Conservation (phyloP, 495 filamentous ascomycete genomes). For the Penicillium goetzii region DNA sequence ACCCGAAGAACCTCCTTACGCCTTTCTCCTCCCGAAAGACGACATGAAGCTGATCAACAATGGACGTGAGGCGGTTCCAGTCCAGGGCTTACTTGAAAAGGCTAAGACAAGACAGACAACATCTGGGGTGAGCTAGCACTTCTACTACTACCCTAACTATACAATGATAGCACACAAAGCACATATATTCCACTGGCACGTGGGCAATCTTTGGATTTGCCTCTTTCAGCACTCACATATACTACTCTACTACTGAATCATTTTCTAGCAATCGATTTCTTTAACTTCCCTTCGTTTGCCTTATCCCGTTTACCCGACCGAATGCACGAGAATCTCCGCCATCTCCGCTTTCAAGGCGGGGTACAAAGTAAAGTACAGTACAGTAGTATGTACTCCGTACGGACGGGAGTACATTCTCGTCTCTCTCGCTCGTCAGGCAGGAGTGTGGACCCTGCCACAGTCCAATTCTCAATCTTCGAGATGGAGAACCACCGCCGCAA, state of each 20-base stretch:
- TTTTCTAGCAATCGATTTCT: not conserved
- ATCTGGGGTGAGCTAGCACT: too few relatives aligned
- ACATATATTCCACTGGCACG: not conserved
- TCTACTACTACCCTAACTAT: too few relatives aligned
- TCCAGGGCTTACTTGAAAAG: not conserved
- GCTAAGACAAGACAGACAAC: not conserved
- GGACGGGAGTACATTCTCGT: not conserved
- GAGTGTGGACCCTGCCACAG: not conserved
- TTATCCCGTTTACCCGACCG: slow-evolving; percentile 8
- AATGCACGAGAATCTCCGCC: slow-evolving; percentile 26
- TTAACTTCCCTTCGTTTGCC: not conserved
- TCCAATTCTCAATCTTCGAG: slow-evolving; percentile 5
- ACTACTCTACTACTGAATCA: not conserved
- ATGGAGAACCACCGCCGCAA: not conserved
- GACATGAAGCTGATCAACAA: not conserved
- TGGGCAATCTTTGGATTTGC: not conserved
- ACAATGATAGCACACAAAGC: too few relatives aligned
- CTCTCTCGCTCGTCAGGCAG: not conserved
- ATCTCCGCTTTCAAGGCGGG: slow-evolving; percentile 32
- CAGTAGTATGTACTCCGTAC: not conserved
- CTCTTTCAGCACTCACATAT: too few relatives aligned
- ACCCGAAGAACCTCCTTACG: not conserved
- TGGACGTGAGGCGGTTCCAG: not conserved
- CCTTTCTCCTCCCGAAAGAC: not conserved
- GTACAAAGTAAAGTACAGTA: slow-evolving; percentile 24